Base-by-base conservation (phyloP, 1,139 yeast genomes). In the Protomyces macrosporus region DNA sequence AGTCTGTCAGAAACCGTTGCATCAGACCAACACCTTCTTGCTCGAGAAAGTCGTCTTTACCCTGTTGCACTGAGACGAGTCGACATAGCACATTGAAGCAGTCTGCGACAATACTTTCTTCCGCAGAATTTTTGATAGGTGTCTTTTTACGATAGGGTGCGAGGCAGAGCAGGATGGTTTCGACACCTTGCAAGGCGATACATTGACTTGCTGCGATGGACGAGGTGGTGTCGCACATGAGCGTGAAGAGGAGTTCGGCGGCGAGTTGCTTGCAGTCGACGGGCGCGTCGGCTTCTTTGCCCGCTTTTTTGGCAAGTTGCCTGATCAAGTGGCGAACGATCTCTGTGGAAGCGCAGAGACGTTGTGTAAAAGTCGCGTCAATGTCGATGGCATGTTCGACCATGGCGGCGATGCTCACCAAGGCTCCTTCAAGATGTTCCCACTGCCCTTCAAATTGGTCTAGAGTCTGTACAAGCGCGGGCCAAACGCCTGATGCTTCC, bases 1-100 rank as follows among this genome's bases (percentile, higher is more conserved):
- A 68, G 35, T 63, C 59, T 50, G 61, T 60, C 32, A 72, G 42
- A 39, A 75, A 53, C 10, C 71, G 66, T 12, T 72, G 61, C 68
- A 73, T 67, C n/a, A 75, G 68, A 50, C 74, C 76, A 10, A 72
- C 66, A 4, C 77, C 77, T 58, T 75, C 77, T 14, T 66, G 67
- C 34, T 72, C 71, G 4, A 72, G 58, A 56, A 75, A 72, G 39
- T 61, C 61, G 12, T 67, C 68, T 55, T 70, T 69, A 40, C 72
- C 72, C 16, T 36, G 37, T 4, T 54, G 51, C 5, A 53, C 66
- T 42, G 63, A 65, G 14, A 69, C 71, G n/a, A 71, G 53, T 1
- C 68, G 61, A 32, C 67, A 62, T 1, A 72, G 66, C 3, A 67
- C 45, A 58, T 71, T 70, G 52, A 73, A 68, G 6, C 71, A 53